These are phyloP conservation scores for Wickerhamiella australiensis DNA, from an alignment of 805 yeast species.

Conservation along the genomic window DNA sequence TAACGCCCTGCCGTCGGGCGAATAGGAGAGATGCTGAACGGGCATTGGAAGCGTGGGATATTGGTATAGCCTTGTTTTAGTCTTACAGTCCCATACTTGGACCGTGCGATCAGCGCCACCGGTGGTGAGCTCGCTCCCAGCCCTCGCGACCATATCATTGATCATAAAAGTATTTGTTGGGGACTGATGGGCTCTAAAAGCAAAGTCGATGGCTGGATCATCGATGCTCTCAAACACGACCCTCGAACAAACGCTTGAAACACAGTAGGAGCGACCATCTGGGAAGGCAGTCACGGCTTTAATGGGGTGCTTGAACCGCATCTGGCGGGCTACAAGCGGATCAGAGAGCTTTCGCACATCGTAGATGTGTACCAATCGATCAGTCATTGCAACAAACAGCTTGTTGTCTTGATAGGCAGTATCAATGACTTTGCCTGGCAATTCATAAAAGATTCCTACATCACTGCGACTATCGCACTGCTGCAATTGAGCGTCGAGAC, in stretches of 20 bases:
- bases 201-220: background rate
- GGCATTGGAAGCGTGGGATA: background rate
- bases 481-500: constrained; percentile 12
- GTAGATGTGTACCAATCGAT: constrained; percentile 40
- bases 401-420: constrained; percentile 40
- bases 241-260: constrained; percentile 7
- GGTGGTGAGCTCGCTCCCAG: constrained; percentile 31
- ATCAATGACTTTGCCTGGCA: constrained; percentile 41
- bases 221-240: constrained; percentile 1
- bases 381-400: constrained; percentile 41
- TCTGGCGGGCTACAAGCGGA: constrained; percentile 40
- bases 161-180: constrained; percentile 33
- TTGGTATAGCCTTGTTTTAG: background rate
- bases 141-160: constrained; percentile 31
- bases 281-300: background rate
- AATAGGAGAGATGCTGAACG: background rate
- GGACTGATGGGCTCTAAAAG: constrained; percentile 5
- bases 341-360: constrained; percentile 36
- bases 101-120: constrained; percentile 40
- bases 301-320: constrained; percentile 10
- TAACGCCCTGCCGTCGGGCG: constrained; percentile 1
- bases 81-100: constrained; percentile 36
- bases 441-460: constrained; percentile 11
- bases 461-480: constrained; percentile 4
- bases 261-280: background rate